Conservation (phyloP, 768 basidiomycete species). For the Lactarius trivialis region DNA sequence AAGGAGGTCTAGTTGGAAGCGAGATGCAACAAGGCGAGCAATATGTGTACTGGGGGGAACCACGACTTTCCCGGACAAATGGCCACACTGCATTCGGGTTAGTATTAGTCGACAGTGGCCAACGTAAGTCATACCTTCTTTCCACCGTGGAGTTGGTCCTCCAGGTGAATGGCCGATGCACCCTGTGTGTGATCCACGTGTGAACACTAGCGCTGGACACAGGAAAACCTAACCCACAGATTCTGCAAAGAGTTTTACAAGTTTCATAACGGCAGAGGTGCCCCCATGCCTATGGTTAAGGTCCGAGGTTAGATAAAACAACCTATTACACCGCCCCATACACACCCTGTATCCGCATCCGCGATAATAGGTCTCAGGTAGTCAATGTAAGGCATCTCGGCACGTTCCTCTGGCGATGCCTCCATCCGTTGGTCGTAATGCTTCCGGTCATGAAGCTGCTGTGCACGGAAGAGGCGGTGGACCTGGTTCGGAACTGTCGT, state of each 20-base stretch:
- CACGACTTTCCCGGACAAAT: slow-evolving; percentile 87
- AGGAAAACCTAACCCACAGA: slow-evolving; percentile 41
- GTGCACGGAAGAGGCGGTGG: slow-evolving; percentile 83
- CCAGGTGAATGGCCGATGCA: slow-evolving; percentile 83
- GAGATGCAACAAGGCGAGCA: slow-evolving; percentile 74
- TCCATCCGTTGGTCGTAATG: slow-evolving; percentile 83
- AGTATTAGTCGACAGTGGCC: not conserved
- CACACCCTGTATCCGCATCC: slow-evolving; percentile 89
- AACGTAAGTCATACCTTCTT: slow-evolving; percentile 56
- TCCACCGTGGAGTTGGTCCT: slow-evolving; percentile 91
- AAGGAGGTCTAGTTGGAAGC: slow-evolving; percentile 88
- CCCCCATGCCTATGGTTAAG: slow-evolving; percentile 70
- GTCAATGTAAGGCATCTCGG: slow-evolving; percentile 72
- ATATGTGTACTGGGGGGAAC: slow-evolving; percentile 86
- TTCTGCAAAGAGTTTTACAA: slow-evolving; percentile 92
- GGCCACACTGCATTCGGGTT: slow-evolving; percentile 53
- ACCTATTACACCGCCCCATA: not conserved
- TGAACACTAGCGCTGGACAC: slow-evolving; percentile 6
- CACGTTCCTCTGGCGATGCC: slow-evolving; percentile 53
- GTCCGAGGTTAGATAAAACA: slow-evolving; percentile 10
- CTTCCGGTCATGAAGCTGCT: slow-evolving; percentile 89
- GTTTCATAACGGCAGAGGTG: slow-evolving; percentile 89
- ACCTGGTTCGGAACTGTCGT: slow-evolving; percentile 96
- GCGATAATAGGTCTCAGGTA: slow-evolving; percentile 91
- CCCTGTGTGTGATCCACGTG: slow-evolving; percentile 42